Base-by-base conservation (phyloP, 805 yeast genomes). In the Candida ipomoeae region DNA sequence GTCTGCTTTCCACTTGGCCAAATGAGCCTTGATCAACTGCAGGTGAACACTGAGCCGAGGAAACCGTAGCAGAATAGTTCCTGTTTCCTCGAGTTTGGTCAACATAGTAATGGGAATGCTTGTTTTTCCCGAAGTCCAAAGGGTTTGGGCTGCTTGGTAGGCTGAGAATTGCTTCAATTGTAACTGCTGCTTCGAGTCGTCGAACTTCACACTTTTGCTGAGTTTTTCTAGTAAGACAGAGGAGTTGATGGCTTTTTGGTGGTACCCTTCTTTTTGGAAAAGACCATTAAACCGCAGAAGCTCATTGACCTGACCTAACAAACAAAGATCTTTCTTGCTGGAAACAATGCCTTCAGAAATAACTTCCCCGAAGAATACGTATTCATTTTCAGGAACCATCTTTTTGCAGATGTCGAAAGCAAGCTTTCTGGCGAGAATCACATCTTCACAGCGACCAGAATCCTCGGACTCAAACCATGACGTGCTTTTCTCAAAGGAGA, bases 1-100 rank as follows among this genome's bases (percentile, higher is more conserved):
- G 43, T 76, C 79, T 0, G 88, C 76, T 34, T 82, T 67, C 97
- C 97, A 90, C 43, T 79, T 74, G 0, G 84, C 84, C 37, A 86
- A 11, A 75, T 74, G 56, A 57, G 79, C 55, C 66, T 59, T 55
- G 3, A 72, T 55, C n/a, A 66, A 55, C n/a, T 58, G 50, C 21
- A 48, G 36, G 40, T 64, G 60, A 17, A 69, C 50, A 7, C 54
- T 50, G 36, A 66, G 50, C 6, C 47, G 49, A 4, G 55, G 51
- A 15, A 60, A 40, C 1, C 65, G 61, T 2, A 61, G 47, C 2
- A 33, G 33, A 29, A 55, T 44, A 52, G 57, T 52, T 8, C 52
- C 60, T 33, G 41, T 17, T 1, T 46, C 49, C 1, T 49, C 37
- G 40, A 61, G 53, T 3, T 56, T 62, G 49, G 75, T 68, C 50